phyloP scores from a whole-genome alignment of 164 flowering plant species.

The Stephania japonica region DNA sequence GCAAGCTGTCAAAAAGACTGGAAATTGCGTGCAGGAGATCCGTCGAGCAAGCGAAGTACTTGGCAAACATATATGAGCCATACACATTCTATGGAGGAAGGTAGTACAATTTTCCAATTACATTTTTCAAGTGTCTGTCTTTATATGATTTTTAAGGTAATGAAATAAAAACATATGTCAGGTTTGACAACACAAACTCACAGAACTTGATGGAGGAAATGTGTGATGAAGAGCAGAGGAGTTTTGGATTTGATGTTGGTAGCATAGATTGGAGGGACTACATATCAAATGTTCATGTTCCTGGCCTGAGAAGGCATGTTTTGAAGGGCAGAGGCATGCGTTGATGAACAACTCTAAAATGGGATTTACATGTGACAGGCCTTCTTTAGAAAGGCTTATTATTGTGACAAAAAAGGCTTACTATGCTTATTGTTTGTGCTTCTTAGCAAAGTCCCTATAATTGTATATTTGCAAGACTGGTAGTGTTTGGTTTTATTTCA shows the following conservation, averaged over 20 bases:
- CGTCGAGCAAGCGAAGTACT: conserved; percentile 69
- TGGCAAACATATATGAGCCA: conserved; percentile 58
- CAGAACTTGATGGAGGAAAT: conserved; percentile 54
- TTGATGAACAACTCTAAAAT: not conserved
- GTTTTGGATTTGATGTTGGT: conserved; percentile 71
- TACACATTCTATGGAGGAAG: conserved; percentile 58
- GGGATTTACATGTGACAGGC: not conserved
- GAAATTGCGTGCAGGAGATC: conserved; percentile 52
- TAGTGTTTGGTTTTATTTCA: not conserved
- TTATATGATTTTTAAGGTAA: not conserved
- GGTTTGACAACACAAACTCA: conserved; percentile 62
- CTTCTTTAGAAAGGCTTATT: not conserved
- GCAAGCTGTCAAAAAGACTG: conserved; percentile 37
- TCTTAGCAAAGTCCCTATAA: not conserved
- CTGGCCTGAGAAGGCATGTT: conserved; percentile 82
- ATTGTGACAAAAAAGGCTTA: not conserved
- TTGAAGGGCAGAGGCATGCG: conserved; percentile 68
- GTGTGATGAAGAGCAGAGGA: conserved; percentile 69
- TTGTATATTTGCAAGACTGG: not conserved
- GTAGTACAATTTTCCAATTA: conserved; percentile 14
- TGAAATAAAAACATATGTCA: conserved; percentile 7
- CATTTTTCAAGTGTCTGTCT: not conserved
- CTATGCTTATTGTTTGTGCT: not conserved
- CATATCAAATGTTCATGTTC: conserved; percentile 73
- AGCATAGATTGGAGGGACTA: conserved; percentile 83